A percentile compares a stretch with the other conserved stretches of the same genome.
phyloP scores from a whole-genome alignment of 768 basidiomycete genomes.

The Tricholomella constricta region DNA sequence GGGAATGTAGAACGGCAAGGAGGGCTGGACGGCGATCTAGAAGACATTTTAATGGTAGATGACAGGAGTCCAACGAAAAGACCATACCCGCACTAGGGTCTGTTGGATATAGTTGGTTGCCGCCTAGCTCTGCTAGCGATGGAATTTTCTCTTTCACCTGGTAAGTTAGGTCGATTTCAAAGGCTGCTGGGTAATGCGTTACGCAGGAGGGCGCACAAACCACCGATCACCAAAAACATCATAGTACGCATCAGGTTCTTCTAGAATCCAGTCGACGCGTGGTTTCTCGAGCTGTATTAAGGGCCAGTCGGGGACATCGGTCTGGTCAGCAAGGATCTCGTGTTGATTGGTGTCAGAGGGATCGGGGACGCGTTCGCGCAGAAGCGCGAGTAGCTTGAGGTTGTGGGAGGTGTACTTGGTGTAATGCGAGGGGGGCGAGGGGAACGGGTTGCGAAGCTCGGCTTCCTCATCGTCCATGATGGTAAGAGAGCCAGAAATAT shows the following conservation, averaged over 20 bases:
- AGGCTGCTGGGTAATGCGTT: constrained; percentile 10
- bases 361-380: constrained; percentile 54
- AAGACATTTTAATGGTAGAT: neutral
- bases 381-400: constrained; percentile 62
- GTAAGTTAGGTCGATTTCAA: neutral
- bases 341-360: constrained; percentile 54
- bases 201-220: constrained; percentile 61
- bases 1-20: constrained; percentile 68
- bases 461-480: constrained; percentile 72
- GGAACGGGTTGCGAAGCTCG: constrained; percentile 85
- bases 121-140: constrained; percentile 79
- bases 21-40: constrained; percentile 80
- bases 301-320: constrained; percentile 77
- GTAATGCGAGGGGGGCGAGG: constrained; percentile 86
- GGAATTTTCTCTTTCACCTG: constrained; percentile 85
- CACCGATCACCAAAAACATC: constrained; percentile 86
- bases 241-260: constrained; percentile 74
- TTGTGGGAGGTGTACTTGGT: constrained; percentile 75
- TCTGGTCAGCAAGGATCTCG: constrained; percentile 67
- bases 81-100: constrained; percentile 67
- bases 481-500: neutral
- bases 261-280: constrained; percentile 87
- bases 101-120: constrained; percentile 76
- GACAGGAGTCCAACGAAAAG: neutral
- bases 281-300: constrained; percentile 80